Conservation (phyloP, 2,329 filamentous ascomycete species). For the Pseudogymnoascus sp. region DNA sequence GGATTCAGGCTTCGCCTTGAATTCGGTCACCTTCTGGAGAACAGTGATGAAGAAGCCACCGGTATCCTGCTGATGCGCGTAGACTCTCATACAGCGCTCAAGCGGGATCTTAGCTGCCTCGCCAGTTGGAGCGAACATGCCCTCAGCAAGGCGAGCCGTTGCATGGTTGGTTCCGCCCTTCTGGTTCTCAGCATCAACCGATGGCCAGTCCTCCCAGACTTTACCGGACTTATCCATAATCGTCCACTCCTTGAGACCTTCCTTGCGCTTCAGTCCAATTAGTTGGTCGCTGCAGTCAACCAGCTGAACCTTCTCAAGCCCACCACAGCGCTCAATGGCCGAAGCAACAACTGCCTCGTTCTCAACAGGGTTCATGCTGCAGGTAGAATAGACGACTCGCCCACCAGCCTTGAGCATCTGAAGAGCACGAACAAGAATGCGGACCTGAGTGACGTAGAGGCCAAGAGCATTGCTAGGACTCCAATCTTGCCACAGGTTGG, state of each 20-base stretch:
- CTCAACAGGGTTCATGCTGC: conserved; percentile 97
- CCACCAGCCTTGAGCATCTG: conserved; percentile 96
- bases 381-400: conserved; percentile 93
- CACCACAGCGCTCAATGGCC: conserved; percentile 85
- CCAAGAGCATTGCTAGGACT: conserved; percentile 78
- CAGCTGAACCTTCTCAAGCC: conserved; percentile 69
- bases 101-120: conserved; percentile 58
- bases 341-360: conserved; percentile 87
- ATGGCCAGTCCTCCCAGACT: conserved; percentile 73
- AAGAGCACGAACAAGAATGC: conserved; percentile 83
- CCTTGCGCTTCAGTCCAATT: conserved; percentile 63
- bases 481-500: conserved; percentile 93
- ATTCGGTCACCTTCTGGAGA: conserved; percentile 81
- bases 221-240: conserved; percentile 80
- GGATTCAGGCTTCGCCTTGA: conserved; percentile 65
- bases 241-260: conserved; percentile 75
- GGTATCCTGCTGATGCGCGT: conserved; percentile 91
- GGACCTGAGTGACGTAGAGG: conserved; percentile 74
- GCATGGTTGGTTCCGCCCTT: conserved; percentile 47
- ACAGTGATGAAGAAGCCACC: conserved; percentile 97
- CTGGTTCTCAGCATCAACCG: conserved; percentile 63
- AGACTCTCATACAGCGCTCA: conserved; percentile 86
- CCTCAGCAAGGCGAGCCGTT: conserved; percentile 63
- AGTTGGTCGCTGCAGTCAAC: conserved; percentile 75
- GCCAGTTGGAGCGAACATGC: conserved; percentile 69